Evolutionary conservation across 2,329 filamentous ascomycete species (phyloP), one percentile per base, ranked within the genome.

Genomic region (Ceratocystis lukuohia): DNA sequence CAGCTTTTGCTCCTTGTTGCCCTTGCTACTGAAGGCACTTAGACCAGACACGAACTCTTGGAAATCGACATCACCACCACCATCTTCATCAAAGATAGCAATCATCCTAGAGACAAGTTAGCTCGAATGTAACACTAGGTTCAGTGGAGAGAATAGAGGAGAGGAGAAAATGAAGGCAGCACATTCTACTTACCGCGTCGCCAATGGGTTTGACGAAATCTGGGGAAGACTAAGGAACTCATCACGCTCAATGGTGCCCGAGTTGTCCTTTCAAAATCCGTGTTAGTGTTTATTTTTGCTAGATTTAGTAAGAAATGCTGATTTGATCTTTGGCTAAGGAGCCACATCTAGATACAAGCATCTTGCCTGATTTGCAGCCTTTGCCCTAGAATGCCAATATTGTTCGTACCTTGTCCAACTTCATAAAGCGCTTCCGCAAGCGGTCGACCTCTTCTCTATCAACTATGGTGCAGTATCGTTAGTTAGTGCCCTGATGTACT

Each of bases 1-100:
- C 70, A 97, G 83, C 81, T 99, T 99, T 80, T 99, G 93, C 78
- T 96, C 91, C 81, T 99, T 97, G 80, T 97, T 96, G 69, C 94
- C 94, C 79, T 96, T 97, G 78, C 88, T 92, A 75, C 89, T 94
- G 82, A 99, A 99, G 50, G 94, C 94, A 71, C 88, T 93, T 61
- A 99, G 84, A 3, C 94, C 94, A 1, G 90, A 91, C 8, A 99
- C 94, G 75, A 99, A 99, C 77, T 99, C 94, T 74, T 97, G 91
- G 77, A 99, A 99, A 77, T 99, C 94, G 72, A 99, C 94, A 72
- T 96, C 91, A 73, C 94, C 94, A 72, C 94, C 93, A 69, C 94
- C 94, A 76, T 99, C 94, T 77, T 97, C 94, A 76, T 99, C 94
- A 75, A 99, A 97, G 72, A 97, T 99, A 67, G 94, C 93, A 74